Evolutionary conservation across 805 yeast species (phyloP).

Genomic region (Wickerhamiella parazyma): DNA sequence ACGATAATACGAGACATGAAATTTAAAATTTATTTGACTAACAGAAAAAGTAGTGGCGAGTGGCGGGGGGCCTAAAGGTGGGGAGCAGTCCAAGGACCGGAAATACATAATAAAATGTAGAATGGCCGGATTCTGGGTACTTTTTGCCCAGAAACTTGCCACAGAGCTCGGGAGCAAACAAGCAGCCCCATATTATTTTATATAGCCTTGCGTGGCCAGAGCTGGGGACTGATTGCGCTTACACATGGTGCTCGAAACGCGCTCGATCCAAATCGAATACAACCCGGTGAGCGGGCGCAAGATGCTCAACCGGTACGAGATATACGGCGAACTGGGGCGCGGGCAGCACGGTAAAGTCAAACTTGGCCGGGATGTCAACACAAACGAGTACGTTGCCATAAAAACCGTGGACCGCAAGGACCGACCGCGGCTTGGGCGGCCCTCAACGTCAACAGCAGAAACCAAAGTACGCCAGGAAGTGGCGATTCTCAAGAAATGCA

Average conservation of each 20-base stretch:
- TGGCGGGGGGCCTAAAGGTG: too few relatives aligned
- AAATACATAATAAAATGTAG: too few relatives aligned
- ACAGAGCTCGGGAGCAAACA: too few relatives aligned
- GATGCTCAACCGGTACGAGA: conserved; percentile 79
- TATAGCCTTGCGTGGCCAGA: too few relatives aligned
- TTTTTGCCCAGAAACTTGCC: too few relatives aligned
- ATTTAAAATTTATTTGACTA: background rate
- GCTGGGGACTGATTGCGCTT: background rate
- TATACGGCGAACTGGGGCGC: conserved; percentile 70
- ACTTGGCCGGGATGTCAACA: conserved; percentile 61
- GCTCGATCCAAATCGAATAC: conserved; percentile 63
- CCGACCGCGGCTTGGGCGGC: conserved; percentile 39
- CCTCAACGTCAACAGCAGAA: conserved; percentile 37
- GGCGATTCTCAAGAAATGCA: conserved; percentile 83
- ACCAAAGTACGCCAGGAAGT: conserved; percentile 74
- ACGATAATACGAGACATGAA: conserved; percentile 70
- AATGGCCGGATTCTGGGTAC: too few relatives aligned
- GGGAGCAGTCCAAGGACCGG: too few relatives aligned
- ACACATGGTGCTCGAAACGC: conserved; percentile 61
- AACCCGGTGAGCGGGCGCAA: conserved; percentile 78
- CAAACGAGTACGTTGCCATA: conserved; percentile 61
- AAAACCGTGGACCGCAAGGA: conserved; percentile 76
- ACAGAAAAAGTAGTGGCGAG: background rate
- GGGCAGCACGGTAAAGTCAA: conserved; percentile 99
- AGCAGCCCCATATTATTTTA: too few relatives aligned